Percentiles rank a stretch among this genome's conserved stretches.
Conservation (phyloP, 2,329 filamentous ascomycete genomes). For the Thelonectria blattea region DNA sequence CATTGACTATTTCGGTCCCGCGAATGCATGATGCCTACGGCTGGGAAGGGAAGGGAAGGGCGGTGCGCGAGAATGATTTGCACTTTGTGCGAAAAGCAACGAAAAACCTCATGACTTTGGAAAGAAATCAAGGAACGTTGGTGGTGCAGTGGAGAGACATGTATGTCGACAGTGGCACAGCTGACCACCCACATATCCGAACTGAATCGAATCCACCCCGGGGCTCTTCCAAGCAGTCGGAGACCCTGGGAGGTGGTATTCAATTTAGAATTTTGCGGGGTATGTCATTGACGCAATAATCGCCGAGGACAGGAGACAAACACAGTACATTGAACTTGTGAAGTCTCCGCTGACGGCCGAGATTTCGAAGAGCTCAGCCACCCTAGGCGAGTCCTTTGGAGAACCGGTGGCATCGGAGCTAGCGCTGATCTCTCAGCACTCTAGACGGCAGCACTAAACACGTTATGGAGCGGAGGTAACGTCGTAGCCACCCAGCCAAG, state of each 20-base stretch:
- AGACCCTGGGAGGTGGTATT: background rate
- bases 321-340: too few relatives aligned
- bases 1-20: background rate
- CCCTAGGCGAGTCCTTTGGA: too few relatives aligned
- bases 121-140: background rate
- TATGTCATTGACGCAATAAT: background rate
- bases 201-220: background rate
- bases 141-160: background rate
- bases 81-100: background rate
- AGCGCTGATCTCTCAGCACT: too few relatives aligned
- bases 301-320: background rate
- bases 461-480: background rate
- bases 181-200: background rate
- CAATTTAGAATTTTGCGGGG: background rate
- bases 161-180: background rate
- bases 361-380: background rate
- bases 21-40: background rate
- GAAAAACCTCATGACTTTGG: background rate
- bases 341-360: background rate
- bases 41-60: background rate
- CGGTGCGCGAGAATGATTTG: background rate
- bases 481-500: background rate
- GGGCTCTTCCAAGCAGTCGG: background rate
- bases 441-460: background rate
- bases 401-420: too few relatives aligned